A percentile compares a stretch with the other conserved stretches of the same genome.
Conservation (phyloP, 768 basidiomycete species). For the Paxillus involutus region DNA sequence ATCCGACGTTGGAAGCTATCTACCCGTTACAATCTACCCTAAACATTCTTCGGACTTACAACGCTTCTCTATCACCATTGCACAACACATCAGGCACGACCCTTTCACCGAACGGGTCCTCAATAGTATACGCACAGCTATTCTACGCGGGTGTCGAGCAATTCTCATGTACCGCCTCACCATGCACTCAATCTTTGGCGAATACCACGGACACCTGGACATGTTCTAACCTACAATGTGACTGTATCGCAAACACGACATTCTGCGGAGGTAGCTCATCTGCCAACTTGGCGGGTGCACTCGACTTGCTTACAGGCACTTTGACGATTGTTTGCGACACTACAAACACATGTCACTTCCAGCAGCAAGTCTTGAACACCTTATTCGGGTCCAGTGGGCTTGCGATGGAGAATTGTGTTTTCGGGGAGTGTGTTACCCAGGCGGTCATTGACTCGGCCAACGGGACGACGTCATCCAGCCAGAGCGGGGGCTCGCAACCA, state of each 20-base stretch:
- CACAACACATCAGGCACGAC: slow-evolving; percentile 26
- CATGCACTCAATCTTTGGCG: slow-evolving; percentile 62
- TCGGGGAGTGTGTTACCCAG: slow-evolving; percentile 89
- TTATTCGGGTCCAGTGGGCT: slow-evolving; percentile 79
- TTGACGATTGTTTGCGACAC: slow-evolving; percentile 69
- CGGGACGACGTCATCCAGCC: slow-evolving; percentile 32
- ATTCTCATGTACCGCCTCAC: slow-evolving; percentile 77
- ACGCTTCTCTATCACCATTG: slow-evolving; percentile 67
- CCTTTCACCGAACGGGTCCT: slow-evolving; percentile 50
- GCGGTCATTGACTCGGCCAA: slow-evolving; percentile 64
- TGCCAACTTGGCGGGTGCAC: slow-evolving; percentile 54
- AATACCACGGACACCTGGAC: slow-evolving; percentile 52
- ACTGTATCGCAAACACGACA: slow-evolving; percentile 62
- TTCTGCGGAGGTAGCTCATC: slow-evolving; percentile 65
- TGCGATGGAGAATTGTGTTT: slow-evolving; percentile 68
- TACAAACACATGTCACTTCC: slow-evolving; percentile 69
- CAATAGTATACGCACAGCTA: slow-evolving; percentile 64
- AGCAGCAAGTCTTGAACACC: slow-evolving; percentile 61
- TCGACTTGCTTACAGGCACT: slow-evolving; percentile 64
- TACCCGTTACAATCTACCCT: slow-evolving; percentile 72
- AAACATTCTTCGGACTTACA: slow-evolving; percentile 76
- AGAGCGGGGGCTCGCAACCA: slow-evolving; percentile 35
- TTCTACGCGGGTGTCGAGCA: slow-evolving; percentile 84
- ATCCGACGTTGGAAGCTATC: slow-evolving; percentile 78
- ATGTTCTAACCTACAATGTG: slow-evolving; percentile 74